Evolutionary conservation across 2,329 filamentous ascomycete genomes (phyloP).

Genomic region (Dothideomycetes sp.): DNA sequence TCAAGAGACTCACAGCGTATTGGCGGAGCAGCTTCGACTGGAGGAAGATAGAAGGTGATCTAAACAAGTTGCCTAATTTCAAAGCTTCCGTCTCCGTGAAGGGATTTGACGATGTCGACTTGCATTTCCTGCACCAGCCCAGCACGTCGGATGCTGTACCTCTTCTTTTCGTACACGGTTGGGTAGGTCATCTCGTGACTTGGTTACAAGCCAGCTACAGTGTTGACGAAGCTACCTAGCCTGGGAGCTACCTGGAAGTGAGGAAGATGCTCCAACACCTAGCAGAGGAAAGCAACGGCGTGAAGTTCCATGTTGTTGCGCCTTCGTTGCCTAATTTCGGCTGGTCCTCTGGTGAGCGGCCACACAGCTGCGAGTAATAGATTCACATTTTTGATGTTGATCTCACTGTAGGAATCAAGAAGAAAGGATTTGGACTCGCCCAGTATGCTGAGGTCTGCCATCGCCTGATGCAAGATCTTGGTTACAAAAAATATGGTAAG

Average conservation of each 20-base stretch:
- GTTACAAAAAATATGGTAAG: conserved; percentile 51
- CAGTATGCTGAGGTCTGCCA: conserved; percentile 58
- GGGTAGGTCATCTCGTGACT: conserved; percentile 19
- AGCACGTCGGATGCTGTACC: conserved; percentile 50
- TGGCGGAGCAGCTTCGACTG: conserved; percentile 54
- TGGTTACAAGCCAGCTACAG: neutral
- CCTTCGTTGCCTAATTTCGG: conserved; percentile 49
- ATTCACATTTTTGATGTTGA: neutral
- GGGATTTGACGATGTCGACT: conserved; percentile 49
- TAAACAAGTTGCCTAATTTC: conserved; percentile 56
- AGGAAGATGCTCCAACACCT: conserved; percentile 49
- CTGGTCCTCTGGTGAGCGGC: conserved; percentile 33
- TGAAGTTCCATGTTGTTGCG: conserved; percentile 45
- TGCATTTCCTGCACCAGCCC: conserved; percentile 57
- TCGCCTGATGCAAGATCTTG: conserved; percentile 59
- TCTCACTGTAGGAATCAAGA: conserved; percentile 30
- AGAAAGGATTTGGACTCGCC: conserved; percentile 48
- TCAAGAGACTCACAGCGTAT: conserved; percentile 49
- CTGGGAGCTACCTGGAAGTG: conserved; percentile 60
- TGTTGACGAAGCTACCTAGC: conserved; percentile 28
- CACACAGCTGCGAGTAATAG: neutral
- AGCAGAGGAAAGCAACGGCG: conserved; percentile 28
- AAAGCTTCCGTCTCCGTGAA: conserved; percentile 44
- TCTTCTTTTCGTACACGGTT: conserved; percentile 59
- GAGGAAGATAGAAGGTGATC: conserved; percentile 47